Base-by-base conservation (phyloP, 495 filamentous ascomycete species). In the Tuber magnatum region DNA sequence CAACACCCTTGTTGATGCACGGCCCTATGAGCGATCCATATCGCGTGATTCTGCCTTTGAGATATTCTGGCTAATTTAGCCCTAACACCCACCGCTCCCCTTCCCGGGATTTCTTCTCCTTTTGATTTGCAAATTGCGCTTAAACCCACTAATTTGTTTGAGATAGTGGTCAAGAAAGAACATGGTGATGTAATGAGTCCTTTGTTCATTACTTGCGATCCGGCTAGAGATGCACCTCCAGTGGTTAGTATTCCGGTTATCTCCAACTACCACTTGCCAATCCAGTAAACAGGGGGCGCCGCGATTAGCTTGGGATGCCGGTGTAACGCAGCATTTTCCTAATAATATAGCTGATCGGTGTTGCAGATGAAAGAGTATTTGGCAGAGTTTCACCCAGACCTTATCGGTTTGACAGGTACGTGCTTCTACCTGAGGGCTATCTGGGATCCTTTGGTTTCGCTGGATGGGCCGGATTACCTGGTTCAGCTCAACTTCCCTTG, bases 191-290 rank as follows among this genome's bases (percentile, higher is more conserved):
- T 81, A 69, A 79, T 83, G 76, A 79, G 73, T 48, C 93, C 96
- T 4, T 86, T 99, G 39, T 97, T 99, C 84, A 92, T 99, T 75
- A 94, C 94, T 69, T 98, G 95, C 85, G 95, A 99, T 82, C 95
- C 95, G 0, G 94, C 89, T 61, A 90, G 95, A 69, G 95, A 99
- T 84, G 92, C 90, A 3, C 94, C 95, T 41, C 87, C 90, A 80
- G 92, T 96, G 20, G 81, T 82, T 46, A 71, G 81, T 80, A 35
- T 14, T 18, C 56, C 56, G 14, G 28, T 18, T 65, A 14, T 16
- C 32, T 65, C 56, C 39, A 40, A 40, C 28, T 65, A 65, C 28
- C 4, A 20, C 28, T 20, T 32, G 51, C 51, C n/a, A 61, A 32
- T 35, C 14, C 28, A 65, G 28, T 35, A 35, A 35, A 35, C 28